Base-by-base conservation (phyloP, 108 stramenopile species). In the Cyclotella choctawhatcheeana region DNA sequence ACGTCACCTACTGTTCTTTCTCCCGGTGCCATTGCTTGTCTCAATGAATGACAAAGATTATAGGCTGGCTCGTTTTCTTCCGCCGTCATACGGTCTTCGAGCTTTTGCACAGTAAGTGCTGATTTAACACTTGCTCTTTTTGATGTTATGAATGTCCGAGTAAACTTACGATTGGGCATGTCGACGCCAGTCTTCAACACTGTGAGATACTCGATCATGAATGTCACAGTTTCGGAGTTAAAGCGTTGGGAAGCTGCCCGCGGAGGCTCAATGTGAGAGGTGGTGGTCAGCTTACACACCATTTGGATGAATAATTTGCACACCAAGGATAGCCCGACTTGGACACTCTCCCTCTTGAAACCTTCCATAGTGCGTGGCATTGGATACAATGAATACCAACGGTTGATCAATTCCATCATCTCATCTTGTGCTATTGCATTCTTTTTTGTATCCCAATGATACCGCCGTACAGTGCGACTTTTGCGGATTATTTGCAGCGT, bases 341-440 rank as follows among this genome's bases (percentile, higher is more conserved):
- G 37, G 12, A 40, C 13, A 10, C 63, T 40, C 43, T 64, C 45
- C 5, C 44, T 2, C 0, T 27, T 29, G 27, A 64, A 47, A 27
- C 63, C 24, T 3, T 64, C 0, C 18, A 64, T 30, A 3, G 63
- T 64, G 4, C 44, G 40, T 22, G 27, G 25, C 40, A 40, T 47
- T 17, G 43, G 44, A 27, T 30, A 47, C 63, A 64, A 24, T 3
- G 44, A 24, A 64, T 47, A 47, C 37, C 29, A 44, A 0, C 27
- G 33, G 2, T 64, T 64, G 44, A 40, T 45, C 26, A 45, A 47
- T 30, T 65, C 64, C 48, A 65, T 27, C 22, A 30, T 45, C 30
- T 65, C 65, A 51, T 66, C 65, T 34, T 66, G 65, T 0, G 65
- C 65, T 5, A 52, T 26, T 3, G 65, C 29, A 3, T 22, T 8